Evolutionary conservation across 106 monocot species (phyloP).

Genomic region (Posidonia australis): DNA sequence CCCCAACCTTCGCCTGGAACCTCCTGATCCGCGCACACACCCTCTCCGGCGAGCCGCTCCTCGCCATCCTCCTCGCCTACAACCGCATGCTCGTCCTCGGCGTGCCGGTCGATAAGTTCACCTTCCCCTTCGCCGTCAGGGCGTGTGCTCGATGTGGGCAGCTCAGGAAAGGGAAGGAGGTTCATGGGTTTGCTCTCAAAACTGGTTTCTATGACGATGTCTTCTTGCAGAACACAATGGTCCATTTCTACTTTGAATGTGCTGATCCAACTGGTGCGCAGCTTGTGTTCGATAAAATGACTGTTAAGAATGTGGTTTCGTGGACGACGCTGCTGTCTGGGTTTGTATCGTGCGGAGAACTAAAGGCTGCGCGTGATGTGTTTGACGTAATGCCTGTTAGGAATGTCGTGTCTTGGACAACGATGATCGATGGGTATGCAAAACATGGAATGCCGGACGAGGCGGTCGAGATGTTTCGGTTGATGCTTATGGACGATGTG

Average conservation of each 20-base stretch:
- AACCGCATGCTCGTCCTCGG: constrained; percentile 22
- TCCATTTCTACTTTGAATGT: constrained; percentile 37
- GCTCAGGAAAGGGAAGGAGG: constrained; percentile 19
- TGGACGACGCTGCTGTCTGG: constrained; percentile 52
- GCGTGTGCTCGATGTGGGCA: constrained; percentile 21
- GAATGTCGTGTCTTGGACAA: constrained; percentile 64
- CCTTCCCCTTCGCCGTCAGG: constrained; percentile 41
- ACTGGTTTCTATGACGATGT: constrained; percentile 23
- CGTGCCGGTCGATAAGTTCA: constrained; percentile 45
- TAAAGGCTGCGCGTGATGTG: constrained; percentile 22
- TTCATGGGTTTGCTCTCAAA: constrained; percentile 51
- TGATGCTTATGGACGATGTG: constrained; percentile 37
- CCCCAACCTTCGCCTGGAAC: constrained; percentile 30
- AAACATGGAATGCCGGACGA: constrained; percentile 38
- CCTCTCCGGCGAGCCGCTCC: constrained; percentile 15
- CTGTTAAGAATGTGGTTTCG: constrained; percentile 35
- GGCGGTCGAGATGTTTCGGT: constrained; percentile 40
- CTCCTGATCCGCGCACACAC: constrained; percentile 39
- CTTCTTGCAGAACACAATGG: constrained; percentile 38
- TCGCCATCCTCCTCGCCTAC: constrained; percentile 32
- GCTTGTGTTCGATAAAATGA: constrained; percentile 44
- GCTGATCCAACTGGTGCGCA: constrained; percentile 11
- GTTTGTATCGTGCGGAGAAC: constrained; percentile 21
- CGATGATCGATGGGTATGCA: constrained; percentile 41
- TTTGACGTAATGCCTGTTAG: constrained; percentile 46